phyloP scores from a whole-genome alignment of 2,329 filamentous ascomycete genomes.

The Talaromyces atroroseus region DNA sequence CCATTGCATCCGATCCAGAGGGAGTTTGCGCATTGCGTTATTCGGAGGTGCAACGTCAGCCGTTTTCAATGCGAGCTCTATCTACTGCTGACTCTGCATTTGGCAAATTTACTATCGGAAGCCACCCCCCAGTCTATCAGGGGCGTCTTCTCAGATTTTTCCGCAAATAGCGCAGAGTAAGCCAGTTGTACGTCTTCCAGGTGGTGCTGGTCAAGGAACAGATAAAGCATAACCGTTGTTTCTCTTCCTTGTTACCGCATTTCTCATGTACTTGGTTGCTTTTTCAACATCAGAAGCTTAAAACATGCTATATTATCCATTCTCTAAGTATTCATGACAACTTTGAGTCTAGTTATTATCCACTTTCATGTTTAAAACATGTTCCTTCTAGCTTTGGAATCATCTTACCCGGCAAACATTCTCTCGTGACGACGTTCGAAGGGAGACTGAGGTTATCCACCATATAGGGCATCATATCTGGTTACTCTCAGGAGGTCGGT shows the following conservation, averaged over 20 bases:
- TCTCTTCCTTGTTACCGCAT: background rate
- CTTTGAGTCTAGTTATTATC: background rate
- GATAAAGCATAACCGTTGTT: background rate
- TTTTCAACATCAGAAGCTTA: background rate
- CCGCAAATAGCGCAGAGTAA: background rate
- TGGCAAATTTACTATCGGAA: background rate
- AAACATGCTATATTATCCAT: background rate
- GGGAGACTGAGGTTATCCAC: background rate
- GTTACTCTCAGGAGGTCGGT: constrained; percentile 6
- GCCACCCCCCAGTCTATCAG: too few species aligned
- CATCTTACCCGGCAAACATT: background rate
- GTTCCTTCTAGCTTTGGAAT: background rate
- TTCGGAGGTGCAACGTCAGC: constrained; percentile 8
- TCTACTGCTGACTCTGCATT: background rate
- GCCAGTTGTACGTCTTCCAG: background rate
- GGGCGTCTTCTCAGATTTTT: background rate
- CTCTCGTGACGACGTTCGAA: background rate
- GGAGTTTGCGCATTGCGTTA: constrained; percentile 13
- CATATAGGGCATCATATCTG: background rate
- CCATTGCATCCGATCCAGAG: constrained; percentile 22
- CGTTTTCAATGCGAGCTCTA: background rate
- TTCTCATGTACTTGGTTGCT: background rate
- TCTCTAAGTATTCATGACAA: background rate
- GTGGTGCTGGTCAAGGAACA: background rate
- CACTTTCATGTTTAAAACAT: background rate